A percentile compares a stretch with the other conserved stretches of the same genome.
Conservation (phyloP, 108 stramenopile species). For the Nitzschia inconspicua region DNA sequence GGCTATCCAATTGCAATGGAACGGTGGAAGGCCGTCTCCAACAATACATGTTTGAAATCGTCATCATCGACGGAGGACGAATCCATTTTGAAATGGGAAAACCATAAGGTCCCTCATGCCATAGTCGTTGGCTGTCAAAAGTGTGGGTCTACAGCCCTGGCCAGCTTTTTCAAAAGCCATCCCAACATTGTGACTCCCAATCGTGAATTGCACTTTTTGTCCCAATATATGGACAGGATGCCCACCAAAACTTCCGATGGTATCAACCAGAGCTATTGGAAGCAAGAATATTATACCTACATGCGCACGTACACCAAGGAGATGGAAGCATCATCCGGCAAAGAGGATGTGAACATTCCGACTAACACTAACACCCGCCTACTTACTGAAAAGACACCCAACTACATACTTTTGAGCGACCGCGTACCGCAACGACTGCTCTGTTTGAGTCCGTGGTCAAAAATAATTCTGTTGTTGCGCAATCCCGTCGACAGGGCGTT, state of each 20-base stretch:
- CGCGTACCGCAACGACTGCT: background rate
- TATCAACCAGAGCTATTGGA: background rate
- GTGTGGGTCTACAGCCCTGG: conserved; percentile 85
- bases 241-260: background rate
- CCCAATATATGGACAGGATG: conserved; percentile 68
- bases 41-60: conserved; percentile 11
- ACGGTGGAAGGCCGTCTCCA: conserved; percentile 1
- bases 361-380: conserved; percentile 53
- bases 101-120: conserved; percentile 23
- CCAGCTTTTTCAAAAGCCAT: conserved; percentile 84
- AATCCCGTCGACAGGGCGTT: conserved; percentile 86
- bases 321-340: conserved; percentile 8
- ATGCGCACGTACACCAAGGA: background rate
- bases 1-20: too few relatives aligned
- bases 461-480: conserved; percentile 83
- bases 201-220: conserved; percentile 89
- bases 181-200: conserved; percentile 56
- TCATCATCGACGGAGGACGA: too few relatives aligned
- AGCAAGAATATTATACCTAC: background rate
- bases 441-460: conserved; percentile 26
- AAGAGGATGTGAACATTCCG: conserved; percentile 72
- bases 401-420: conserved; percentile 13
- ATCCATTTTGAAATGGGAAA: background rate
- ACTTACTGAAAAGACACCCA: conserved; percentile 29
- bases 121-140: conserved; percentile 85